Conservation (phyloP, 345 rosid genomes). For the Cardamine occulta region DNA sequence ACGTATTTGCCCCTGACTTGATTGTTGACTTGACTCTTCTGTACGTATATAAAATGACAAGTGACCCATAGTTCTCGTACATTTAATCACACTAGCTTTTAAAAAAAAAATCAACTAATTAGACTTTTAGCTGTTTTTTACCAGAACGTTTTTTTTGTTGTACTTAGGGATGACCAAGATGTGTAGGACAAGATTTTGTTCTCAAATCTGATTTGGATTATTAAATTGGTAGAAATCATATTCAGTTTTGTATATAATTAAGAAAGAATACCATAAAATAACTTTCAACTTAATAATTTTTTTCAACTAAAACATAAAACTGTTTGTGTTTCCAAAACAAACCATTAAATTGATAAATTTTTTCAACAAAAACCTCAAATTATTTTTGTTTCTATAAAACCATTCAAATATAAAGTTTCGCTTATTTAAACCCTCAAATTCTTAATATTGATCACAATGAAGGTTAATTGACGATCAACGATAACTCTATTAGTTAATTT, state of each 20-base stretch:
- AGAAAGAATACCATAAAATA: no score
- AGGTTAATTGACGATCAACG: no score
- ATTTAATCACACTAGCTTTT: background rate
- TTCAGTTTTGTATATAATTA: background rate
- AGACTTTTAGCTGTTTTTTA: conserved; percentile 12
- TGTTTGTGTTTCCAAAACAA: no score
- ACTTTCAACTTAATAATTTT: no score
- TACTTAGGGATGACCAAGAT: background rate
- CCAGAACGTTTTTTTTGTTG: background rate
- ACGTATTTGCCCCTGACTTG: conserved; percentile 28
- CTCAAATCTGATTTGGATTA: background rate
- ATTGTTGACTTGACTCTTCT: conserved; percentile 37
- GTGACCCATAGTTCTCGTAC: conserved; percentile 20
- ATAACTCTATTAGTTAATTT: no score
- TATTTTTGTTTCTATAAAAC: no score
- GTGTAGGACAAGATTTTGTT: background rate
- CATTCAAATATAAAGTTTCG: no score
- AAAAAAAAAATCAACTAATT: background rate
- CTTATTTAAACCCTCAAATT: no score
- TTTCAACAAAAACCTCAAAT: no score
- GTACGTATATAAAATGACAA: conserved; percentile 3
- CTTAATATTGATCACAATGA: no score
- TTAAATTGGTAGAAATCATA: background rate
- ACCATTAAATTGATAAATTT: no score
- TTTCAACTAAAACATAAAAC: no score